phyloP scores from a whole-genome alignment of 2,329 filamentous ascomycete species.

The Dothideomycetes sp. region DNA sequence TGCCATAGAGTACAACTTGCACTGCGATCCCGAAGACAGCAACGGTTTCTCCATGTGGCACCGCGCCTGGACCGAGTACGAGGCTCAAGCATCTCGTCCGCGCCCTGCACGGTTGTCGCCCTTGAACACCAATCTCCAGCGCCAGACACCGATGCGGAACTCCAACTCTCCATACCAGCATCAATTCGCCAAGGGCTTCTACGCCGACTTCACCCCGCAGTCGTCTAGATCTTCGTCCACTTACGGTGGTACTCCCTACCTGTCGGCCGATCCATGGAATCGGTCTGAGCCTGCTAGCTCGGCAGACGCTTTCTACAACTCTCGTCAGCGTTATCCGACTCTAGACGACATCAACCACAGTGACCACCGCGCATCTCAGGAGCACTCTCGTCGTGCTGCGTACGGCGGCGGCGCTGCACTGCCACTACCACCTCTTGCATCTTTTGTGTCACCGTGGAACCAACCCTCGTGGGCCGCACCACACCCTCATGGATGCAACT shows the following conservation, averaged over 20 bases:
- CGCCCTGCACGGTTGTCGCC: constrained; percentile 39
- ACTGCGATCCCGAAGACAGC: constrained; percentile 70
- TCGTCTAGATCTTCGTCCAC: constrained; percentile 18
- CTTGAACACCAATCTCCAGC: constrained; percentile 53
- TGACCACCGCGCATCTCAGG: constrained; percentile 19
- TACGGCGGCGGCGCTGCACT: constrained; percentile 17
- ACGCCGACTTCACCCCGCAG: constrained; percentile 15
- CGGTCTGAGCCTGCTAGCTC: constrained; percentile 12
- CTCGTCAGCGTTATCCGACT: constrained; percentile 19
- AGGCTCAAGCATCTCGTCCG: constrained; percentile 35
- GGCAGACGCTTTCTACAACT: constrained; percentile 22
- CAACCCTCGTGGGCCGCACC: constrained; percentile 19
- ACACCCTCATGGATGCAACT: constrained; percentile 24
- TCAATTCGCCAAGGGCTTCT: constrained; percentile 17
- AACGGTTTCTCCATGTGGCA: constrained; percentile 60
- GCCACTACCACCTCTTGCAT: constrained; percentile 10
- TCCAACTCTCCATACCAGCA: constrained; percentile 25
- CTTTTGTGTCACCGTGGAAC: constrained; percentile 22
- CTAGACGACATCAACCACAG: constrained; percentile 22
- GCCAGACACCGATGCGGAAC: constrained; percentile 39
- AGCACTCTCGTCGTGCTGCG: constrained; percentile 19
- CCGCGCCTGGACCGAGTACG: constrained; percentile 55
- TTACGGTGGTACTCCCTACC: constrained; percentile 21
- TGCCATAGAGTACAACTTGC: constrained; percentile 73
- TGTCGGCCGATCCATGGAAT: constrained; percentile 22